Evolutionary conservation across 1,284 basidiomycete species (phyloP).

Genomic region (Salmacisia buchloeana): DNA sequence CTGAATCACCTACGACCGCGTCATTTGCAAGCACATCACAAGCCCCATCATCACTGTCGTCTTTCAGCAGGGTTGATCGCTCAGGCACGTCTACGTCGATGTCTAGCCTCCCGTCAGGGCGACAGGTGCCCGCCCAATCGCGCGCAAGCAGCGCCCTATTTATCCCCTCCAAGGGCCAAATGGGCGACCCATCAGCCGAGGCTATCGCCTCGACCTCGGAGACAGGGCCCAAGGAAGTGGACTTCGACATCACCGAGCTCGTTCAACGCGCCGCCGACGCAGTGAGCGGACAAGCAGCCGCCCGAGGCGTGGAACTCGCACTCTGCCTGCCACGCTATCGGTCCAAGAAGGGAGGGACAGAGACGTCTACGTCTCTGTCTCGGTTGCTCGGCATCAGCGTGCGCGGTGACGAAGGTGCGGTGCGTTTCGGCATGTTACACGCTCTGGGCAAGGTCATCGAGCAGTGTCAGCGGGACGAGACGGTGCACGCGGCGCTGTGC

Average conservation of each 20-base stretch:
- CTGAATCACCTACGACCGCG: background rate
- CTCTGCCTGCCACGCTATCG: conserved; percentile 11
- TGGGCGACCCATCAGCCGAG: too few relatives aligned
- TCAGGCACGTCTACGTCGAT: background rate
- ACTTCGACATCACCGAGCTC: conserved; percentile 26
- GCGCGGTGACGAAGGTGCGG: conserved; percentile 11
- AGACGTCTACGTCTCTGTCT: background rate
- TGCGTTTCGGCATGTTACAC: conserved; percentile 2
- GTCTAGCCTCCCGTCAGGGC: background rate
- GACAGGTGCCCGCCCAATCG: background rate
- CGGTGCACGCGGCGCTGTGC: background rate
- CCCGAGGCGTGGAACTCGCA: conserved; percentile 30
- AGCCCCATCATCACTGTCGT: background rate
- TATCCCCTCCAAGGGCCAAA: background rate
- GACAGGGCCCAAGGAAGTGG: background rate
- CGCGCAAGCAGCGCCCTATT: background rate
- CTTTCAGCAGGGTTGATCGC: background rate
- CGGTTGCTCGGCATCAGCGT: background rate
- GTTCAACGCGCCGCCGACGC: conserved; percentile 31
- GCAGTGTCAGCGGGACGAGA: background rate
- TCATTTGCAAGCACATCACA: background rate
- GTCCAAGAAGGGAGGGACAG: background rate
- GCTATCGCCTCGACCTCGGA: too few relatives aligned
- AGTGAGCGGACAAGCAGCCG: conserved; percentile 29
- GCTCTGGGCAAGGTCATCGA: conserved; percentile 2